phyloP scores from a whole-genome alignment of 176 grass and related monocot species.

The Miscanthus lutarioriparius region DNA sequence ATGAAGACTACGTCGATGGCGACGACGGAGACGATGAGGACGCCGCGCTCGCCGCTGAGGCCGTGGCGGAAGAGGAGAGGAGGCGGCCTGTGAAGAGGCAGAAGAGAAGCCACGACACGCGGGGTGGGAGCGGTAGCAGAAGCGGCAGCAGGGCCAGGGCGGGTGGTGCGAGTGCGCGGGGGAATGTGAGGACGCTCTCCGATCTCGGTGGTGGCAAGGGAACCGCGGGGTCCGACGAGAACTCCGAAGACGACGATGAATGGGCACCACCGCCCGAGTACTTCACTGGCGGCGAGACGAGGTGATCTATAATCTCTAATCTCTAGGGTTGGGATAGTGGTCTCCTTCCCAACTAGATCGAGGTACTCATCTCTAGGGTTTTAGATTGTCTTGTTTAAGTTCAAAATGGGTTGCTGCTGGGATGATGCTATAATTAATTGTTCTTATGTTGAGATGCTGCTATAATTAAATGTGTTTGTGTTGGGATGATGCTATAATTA shows the following conservation, averaged over 20 bases:
- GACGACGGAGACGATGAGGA: constrained; percentile 42
- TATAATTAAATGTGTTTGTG: not conserved
- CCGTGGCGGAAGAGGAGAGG: constrained; percentile 30
- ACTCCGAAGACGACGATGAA: constrained; percentile 53
- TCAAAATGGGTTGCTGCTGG: not conserved
- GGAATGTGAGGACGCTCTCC: constrained; percentile 51
- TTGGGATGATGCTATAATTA: not conserved
- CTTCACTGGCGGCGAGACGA: constrained; percentile 61
- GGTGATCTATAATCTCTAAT: constrained; percentile 39
- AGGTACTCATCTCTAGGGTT: constrained; percentile 22
- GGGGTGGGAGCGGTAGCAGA: constrained; percentile 27
- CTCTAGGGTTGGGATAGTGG: not conserved
- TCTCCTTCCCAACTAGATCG: constrained; percentile 4
- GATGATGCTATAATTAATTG: not conserved
- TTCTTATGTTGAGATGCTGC: no score
- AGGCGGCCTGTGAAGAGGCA: constrained; percentile 41
- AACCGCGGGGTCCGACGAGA: constrained; percentile 38
- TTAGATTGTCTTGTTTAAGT: constrained; percentile 18
- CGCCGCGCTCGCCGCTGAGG: constrained; percentile 32
- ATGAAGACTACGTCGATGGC: constrained; percentile 27
- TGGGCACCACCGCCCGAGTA: constrained; percentile 49
- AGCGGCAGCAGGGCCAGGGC: constrained; percentile 16
- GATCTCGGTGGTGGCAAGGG: constrained; percentile 49
- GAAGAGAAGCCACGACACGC: constrained; percentile 37
- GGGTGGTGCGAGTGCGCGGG: constrained; percentile 25